Percentiles rank a stretch among this genome's conserved stretches.
Evolutionary conservation across 202 grass and related monocot species (phyloP).

Genomic region (Carex sylvatica): DNA sequence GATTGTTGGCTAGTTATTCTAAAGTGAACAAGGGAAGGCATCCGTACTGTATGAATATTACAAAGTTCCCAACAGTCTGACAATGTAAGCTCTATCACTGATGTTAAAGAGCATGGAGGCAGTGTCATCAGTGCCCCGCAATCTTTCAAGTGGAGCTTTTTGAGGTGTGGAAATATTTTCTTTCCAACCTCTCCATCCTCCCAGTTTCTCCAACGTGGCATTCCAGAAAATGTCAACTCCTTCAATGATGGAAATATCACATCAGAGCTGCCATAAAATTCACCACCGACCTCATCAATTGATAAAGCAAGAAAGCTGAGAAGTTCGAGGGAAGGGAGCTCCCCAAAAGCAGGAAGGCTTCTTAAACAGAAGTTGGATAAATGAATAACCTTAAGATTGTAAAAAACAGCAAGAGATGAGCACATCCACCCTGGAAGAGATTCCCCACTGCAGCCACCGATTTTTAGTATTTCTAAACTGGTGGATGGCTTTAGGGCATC

Average conservation of each 20-base stretch:
- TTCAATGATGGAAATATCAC: conserved; percentile 12
- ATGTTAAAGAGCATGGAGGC: not conserved
- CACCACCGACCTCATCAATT: too few species aligned
- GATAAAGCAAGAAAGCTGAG: not conserved
- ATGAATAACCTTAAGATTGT: not conserved
- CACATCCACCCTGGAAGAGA: conserved; percentile 9
- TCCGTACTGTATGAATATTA: not conserved
- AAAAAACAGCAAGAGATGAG: not conserved
- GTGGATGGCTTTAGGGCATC: not conserved
- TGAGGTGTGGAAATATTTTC: not conserved
- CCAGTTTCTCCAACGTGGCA: not conserved
- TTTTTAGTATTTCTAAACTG: not conserved
- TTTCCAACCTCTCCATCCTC: not conserved
- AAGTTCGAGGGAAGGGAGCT: not conserved
- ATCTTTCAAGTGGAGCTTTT: not conserved
- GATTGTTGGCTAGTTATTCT: not conserved
- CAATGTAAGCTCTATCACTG: not conserved
- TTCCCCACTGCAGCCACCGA: not conserved
- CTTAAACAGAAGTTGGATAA: not conserved
- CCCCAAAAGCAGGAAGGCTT: not conserved
- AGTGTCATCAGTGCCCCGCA: not conserved
- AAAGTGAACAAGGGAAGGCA: not conserved
- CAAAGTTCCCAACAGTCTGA: not conserved
- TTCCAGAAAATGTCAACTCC: not conserved
- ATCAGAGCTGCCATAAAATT: not conserved